Base-by-base conservation (phyloP, 2,329 filamentous ascomycete species). In the Penicillium italicum region DNA sequence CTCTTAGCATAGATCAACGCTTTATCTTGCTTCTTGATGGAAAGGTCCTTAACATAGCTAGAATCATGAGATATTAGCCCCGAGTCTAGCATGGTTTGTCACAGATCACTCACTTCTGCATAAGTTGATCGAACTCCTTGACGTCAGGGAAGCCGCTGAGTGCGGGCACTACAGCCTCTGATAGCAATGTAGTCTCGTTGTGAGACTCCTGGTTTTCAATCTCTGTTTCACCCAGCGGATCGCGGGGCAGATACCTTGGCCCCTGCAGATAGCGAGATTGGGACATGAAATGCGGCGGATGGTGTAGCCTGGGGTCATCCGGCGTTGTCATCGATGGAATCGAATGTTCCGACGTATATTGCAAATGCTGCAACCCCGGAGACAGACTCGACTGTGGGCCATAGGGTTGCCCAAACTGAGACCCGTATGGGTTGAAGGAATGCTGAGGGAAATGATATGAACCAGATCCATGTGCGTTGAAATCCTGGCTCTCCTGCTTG, bases 21-120 rank as follows among this genome's bases (percentile, higher is more conserved):
- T 57, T 80, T 80, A 59, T 80, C 78, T 64, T 78, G 77, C 52
- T 80, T 80, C 60, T 80, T 80, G 33, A 77, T 70, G 7, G 78
- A 80, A 14, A 80, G 69, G 34, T 77, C 76, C 44, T 77, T 70
- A 33, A 80, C 77, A 58, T 80, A 80, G 45, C 79, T 80, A 34
- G 4, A 18, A 50, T 41, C 20, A 34, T 18, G 40, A 45, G 30
- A 33, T 11, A 42, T 50, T 28, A 44, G 48, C 18, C 5, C 20
- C 14, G 24, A 24, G 9, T 40, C 12, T 8, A 11, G 16, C 2
- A n/a, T 28, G 9, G 11, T 22, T 28, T 8, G 24, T 11, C 18
- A 50, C 11, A n/a, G n/a, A 20, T 18, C 20, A 34, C 58, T 40
- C 68, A 79, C 77, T 72, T 74, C 57, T 73, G 73, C 70, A 79